Evolutionary conservation across 2,329 filamentous ascomycete species (phyloP).

Genomic region (Corinectria fuckeliana): DNA sequence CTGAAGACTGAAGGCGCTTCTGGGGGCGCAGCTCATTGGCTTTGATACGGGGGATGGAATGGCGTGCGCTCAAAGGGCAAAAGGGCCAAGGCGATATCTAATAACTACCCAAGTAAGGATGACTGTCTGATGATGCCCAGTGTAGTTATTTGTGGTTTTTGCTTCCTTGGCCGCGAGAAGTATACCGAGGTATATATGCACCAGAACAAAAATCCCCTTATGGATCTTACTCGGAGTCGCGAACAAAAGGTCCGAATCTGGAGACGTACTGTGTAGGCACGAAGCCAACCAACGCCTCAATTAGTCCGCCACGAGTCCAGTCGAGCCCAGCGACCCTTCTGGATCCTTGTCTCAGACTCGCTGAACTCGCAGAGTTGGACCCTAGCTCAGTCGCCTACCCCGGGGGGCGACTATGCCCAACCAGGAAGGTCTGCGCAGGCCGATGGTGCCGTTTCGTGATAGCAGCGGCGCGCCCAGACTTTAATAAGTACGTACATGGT

Average conservation of each 20-base stretch:
- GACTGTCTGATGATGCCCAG: background rate
- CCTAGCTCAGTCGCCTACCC: slow-evolving; percentile 8
- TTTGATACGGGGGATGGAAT: slow-evolving; percentile 16
- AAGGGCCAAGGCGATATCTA: background rate
- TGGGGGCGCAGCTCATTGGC: slow-evolving; percentile 26
- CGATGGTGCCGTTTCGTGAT: slow-evolving; percentile 21
- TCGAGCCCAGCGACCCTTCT: background rate
- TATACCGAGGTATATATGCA: background rate
- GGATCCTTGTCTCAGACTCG: background rate
- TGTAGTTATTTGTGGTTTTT: background rate
- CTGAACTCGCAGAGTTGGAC: background rate
- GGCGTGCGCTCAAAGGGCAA: too few relatives aligned
- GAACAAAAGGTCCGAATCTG: slow-evolving; percentile 37
- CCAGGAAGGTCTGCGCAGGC: slow-evolving; percentile 20
- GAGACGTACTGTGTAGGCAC: slow-evolving; percentile 10
- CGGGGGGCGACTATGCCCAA: slow-evolving; percentile 10
- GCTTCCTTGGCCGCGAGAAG: background rate
- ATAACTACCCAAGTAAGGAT: too few relatives aligned
- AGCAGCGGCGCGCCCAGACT: background rate
- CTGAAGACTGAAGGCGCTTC: slow-evolving; percentile 28
- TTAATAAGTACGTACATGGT: too few relatives aligned
- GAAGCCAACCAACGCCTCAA: too few relatives aligned
- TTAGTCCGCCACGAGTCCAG: too few relatives aligned
- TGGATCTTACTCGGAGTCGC: slow-evolving; percentile 8
- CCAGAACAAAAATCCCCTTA: background rate